Percentiles rank a stretch among this genome's conserved stretches.
Conservation (phyloP, 345 rosid species). For the Arabidopsis suecica region DNA sequence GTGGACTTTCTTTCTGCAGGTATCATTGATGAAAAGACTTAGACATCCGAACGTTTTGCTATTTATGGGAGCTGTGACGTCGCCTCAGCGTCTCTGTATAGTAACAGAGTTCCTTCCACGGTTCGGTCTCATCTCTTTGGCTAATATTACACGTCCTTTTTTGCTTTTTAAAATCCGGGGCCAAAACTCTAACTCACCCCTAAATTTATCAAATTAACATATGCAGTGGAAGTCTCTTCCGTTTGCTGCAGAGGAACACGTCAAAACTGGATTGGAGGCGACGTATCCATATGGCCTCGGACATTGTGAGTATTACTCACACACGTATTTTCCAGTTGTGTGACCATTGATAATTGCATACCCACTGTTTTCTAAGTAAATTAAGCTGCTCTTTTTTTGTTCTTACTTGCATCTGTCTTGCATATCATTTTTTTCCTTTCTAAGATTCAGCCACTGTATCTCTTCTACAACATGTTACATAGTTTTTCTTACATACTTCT, state of each 20-base stretch:
- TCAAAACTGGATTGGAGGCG: constrained; percentile 90
- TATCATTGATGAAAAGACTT: constrained; percentile 89
- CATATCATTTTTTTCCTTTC: not conserved
- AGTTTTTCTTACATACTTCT: constrained; percentile 15
- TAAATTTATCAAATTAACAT: not conserved
- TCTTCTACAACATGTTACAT: constrained; percentile 19
- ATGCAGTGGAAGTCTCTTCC: constrained; percentile 96
- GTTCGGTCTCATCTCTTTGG: constrained; percentile 50
- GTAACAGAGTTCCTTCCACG: constrained; percentile 99
- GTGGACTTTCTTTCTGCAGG: constrained; percentile 52
- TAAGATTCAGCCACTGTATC: not conserved
- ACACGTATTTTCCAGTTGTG: not conserved
- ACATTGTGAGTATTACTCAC: constrained; percentile 65
- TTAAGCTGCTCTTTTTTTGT: constrained; percentile 11
- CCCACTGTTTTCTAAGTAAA: not conserved
- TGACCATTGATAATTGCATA: constrained; percentile 5
- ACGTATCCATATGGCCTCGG: constrained; percentile 85
- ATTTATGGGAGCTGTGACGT: constrained; percentile 97
- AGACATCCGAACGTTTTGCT: constrained; percentile 91
- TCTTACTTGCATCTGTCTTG: constrained; percentile 12
- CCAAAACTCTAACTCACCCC: constrained; percentile 27
- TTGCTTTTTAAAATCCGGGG: not conserved
- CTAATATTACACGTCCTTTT: constrained; percentile 9
- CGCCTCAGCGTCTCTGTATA: constrained; percentile 94
- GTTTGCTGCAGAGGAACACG: constrained; percentile 77